These are phyloP conservation scores for Aphanomyces astaci DNA, from an alignment of 352 stramenopile genomes.

Conservation along the genomic window DNA sequence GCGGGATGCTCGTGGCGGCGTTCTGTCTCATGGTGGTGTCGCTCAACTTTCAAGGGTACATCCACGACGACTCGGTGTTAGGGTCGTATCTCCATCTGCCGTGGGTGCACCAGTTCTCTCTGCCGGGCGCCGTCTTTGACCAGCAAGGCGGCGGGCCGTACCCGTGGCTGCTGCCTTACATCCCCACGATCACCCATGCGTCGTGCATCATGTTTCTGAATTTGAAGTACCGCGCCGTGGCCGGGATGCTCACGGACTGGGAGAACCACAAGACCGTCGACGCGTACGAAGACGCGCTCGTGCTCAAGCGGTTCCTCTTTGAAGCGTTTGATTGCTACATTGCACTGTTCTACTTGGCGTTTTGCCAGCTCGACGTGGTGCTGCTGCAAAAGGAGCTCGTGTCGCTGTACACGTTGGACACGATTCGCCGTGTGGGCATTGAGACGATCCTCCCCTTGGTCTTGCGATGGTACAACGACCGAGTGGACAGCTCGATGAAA, in stretches of 20 bases:
- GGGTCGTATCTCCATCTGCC: slow-evolving; percentile 37
- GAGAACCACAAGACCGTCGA: slow-evolving; percentile 51
- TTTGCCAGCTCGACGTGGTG: slow-evolving; percentile 40
- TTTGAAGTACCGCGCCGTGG: slow-evolving; percentile 39
- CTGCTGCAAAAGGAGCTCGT: slow-evolving; percentile 37
- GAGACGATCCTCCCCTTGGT: slow-evolving; percentile 45
- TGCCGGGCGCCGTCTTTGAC: slow-evolving; percentile 49
- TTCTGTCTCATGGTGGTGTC: slow-evolving; percentile 51
- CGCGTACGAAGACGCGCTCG: slow-evolving; percentile 43
- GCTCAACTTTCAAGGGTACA: slow-evolving; percentile 65
- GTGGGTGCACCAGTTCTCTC: slow-evolving; percentile 33
- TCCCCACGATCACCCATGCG: slow-evolving; percentile 39
- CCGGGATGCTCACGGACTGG: slow-evolving; percentile 41
- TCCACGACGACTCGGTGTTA: slow-evolving; percentile 29
- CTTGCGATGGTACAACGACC: neutral
- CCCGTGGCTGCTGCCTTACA: slow-evolving; percentile 28
- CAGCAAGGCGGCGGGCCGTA: slow-evolving; percentile 25
- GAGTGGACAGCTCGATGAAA: neutral
- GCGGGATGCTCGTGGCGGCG: slow-evolving; percentile 35
- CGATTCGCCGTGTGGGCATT: slow-evolving; percentile 39
- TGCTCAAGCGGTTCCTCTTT: slow-evolving; percentile 65
- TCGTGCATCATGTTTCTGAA: slow-evolving; percentile 42
- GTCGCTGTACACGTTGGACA: slow-evolving; percentile 55
- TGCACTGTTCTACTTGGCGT: slow-evolving; percentile 57
- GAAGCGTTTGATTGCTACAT: slow-evolving; percentile 73